These are phyloP conservation scores for Sporopachydermia quercuum DNA, from an alignment of 805 yeast genomes.

Conservation along the genomic window DNA sequence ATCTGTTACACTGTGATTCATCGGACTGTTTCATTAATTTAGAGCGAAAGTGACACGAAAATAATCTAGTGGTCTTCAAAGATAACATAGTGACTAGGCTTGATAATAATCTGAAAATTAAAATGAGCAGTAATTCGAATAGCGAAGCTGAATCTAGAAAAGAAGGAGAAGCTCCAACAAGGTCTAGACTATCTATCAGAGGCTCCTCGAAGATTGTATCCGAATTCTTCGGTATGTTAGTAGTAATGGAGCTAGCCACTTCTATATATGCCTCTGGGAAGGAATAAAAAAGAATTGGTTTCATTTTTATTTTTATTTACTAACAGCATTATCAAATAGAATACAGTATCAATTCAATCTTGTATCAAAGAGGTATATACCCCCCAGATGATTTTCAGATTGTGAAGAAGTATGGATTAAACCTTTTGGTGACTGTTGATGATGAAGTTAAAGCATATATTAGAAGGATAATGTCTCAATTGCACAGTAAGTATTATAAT, in stretches of 20 bases:
- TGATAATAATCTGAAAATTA: too few relatives aligned
- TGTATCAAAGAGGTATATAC: slow-evolving; percentile 82
- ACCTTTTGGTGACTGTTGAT: slow-evolving; percentile 55
- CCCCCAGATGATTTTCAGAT: slow-evolving; percentile 74
- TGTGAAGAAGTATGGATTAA: slow-evolving; percentile 68
- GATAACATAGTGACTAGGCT: too few relatives aligned
- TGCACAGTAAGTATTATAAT: slow-evolving; percentile 26
- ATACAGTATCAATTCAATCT: slow-evolving; percentile 62
- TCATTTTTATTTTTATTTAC: background rate
- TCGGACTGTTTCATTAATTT: too few relatives aligned
- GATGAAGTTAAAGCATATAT: slow-evolving; percentile 65
- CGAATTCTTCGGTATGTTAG: slow-evolving; percentile 51
- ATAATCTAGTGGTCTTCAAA: too few relatives aligned
- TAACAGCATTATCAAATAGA: slow-evolving; percentile 20
- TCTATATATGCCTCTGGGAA: too few relatives aligned
- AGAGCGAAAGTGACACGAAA: too few relatives aligned
- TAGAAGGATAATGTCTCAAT: slow-evolving; percentile 48
- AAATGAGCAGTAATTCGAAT: too few relatives aligned
- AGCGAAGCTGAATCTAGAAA: too few relatives aligned
- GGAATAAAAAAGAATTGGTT: background rate
- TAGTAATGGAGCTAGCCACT: too few relatives aligned
- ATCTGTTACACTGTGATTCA: too few relatives aligned
- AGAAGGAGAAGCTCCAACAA: slow-evolving; percentile 17
- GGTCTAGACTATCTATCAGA: slow-evolving; percentile 43
- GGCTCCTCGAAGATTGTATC: slow-evolving; percentile 72